Base-by-base conservation (phyloP, 176 grass and related monocot species). In the Oryza glumipatula region DNA sequence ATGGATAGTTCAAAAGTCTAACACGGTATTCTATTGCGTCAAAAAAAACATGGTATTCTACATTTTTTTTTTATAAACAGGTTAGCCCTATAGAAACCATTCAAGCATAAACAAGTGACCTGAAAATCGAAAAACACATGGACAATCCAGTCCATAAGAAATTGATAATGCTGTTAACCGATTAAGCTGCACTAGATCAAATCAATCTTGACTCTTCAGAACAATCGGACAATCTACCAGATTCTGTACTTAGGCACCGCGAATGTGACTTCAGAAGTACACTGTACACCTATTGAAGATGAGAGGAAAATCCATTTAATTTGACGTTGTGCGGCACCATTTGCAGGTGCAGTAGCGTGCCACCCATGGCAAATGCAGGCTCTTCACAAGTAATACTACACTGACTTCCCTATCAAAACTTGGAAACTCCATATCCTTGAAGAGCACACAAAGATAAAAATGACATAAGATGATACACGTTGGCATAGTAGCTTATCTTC, bases 381-480 rank as follows among this genome's bases (percentile, higher is more conserved):
- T 54, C 51, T 54, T 44, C 43, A 44, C 43, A 44, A 44, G 43
- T 11, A 44, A 44, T 44, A 44, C 43, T 0, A 54, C 16, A 54
- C 49, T 54, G 16, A 54, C 51, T 49, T 49, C 12, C 47, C 51
- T 54, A 54, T 44, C 64, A 85, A 80, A 85, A 81, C 39, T 85
- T 44, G 43, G 33, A 77, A 60, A 56, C 1, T 41, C 64, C 70
- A 17, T 21, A 24, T 58, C 8, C 51, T 8, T 68, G 36, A 48
- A 64, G 65, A 15, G 7, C 22, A 35, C 23, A 65, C 35, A 41
- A 67, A 35, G 22, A 35, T 41, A 75, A 75, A n/a, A 17, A 44
- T 44, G 56, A 22, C 56, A 78, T 28, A 10, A 19, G 7, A 26
- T 39, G 21, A 36, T 39, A 19, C 38, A 17, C 12, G 32, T 45